Evolutionary conservation across 768 basidiomycete species (phyloP), one percentile per base, ranked within the genome.

Genomic region (Epithele typhae): DNA sequence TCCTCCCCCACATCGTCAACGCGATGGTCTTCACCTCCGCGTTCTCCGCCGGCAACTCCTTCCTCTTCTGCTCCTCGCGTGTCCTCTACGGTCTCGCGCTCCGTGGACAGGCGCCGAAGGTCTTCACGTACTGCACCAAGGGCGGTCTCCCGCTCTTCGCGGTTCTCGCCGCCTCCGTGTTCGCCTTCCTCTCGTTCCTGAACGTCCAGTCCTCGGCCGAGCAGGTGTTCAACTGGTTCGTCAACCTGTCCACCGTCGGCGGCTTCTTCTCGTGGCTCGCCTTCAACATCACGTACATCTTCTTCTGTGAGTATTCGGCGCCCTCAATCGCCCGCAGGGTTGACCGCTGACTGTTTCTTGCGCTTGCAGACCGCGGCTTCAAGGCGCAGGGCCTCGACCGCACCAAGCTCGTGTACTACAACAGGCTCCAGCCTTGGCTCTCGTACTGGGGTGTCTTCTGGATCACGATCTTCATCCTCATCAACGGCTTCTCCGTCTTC

Each of bases 381-480:
- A 69, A 71, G 43, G 75, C 67, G 0, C 86, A 89, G 61, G 87
- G 84, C 2, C 74, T 81, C 48, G 73, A 82, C 57, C 72, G 82
- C 47, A 72, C 57, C 24, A 71, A 73, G 17, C 78, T 92, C 37
- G 70, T 78, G 1, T 93, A 88, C 65, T 63, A 73, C 54, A 81
- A 77, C 53, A 52, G 58, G 2, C 62, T 83, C 22, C 84, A 87
- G 58, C 87, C 87, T 0, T 88, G 76, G 54, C 62, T 86, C 27
- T 68, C 84, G 14, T 81, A 77, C 62, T 86, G 85, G 78, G 87
- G 81, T 19, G 65, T 84, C 38, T 74, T 77, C 63, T 84, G 85
- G 79, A 78, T 74, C 11, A 39, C 66, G 2, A 57, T 86, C 56
- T 81, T 84, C 64, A 81, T 79, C 60, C 66, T 77, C 64, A 64